Base-by-base conservation (phyloP, 1,139 yeast species). In the Candida sp. region DNA sequence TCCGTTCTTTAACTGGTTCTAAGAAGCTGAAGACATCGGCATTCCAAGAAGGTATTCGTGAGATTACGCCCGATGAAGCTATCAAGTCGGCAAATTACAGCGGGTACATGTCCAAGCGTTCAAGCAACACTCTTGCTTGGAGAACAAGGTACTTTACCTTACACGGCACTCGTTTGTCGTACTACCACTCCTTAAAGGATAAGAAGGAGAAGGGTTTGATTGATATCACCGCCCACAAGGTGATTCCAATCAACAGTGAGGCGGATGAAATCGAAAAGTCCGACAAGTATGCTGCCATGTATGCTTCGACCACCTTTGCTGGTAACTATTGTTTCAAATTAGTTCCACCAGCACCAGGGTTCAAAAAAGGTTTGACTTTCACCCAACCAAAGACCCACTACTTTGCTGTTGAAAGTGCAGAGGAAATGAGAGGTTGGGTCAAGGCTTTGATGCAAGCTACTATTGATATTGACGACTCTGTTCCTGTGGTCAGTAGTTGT, bases 311-410 rank as follows among this genome's bases (percentile, higher is more conserved):
- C 34, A 89, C 97, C 3, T 97, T 98, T 11, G 89, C 90, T 49
- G 98, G 98, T 17, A 79, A 96, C 44, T 90, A 85, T 65, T 92
- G 98, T 63, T 94, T 94, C 75, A 94, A 94, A 68, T 69, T 94
- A 12, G 85, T 93, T 2, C 99, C 99, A 4, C 99, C 99, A 0
- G 97, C 96, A 1, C 99, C 99, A 0, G 99, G 99, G 0, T 90
- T 94, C 55, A 86, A 88, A 59, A 94, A 93, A 69, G 98, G 98
- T 0, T 82, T 94, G 51, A 93, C 97, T 0, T 96, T 96, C 66
- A 96, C 99, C 0, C 97, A 93, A 59, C 99, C 97, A 33, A 90
- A 92, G 59, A 90, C 93, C 3, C 99, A 94, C 63, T 94, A 88
- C 68, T 96, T 94, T 78, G 98, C 98, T 0, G 98, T 93, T 35